Evolutionary conservation across 2,329 filamentous ascomycete genomes (phyloP), one percentile per base, ranked within the genome.

Genomic region (Fusarium succisae): DNA sequence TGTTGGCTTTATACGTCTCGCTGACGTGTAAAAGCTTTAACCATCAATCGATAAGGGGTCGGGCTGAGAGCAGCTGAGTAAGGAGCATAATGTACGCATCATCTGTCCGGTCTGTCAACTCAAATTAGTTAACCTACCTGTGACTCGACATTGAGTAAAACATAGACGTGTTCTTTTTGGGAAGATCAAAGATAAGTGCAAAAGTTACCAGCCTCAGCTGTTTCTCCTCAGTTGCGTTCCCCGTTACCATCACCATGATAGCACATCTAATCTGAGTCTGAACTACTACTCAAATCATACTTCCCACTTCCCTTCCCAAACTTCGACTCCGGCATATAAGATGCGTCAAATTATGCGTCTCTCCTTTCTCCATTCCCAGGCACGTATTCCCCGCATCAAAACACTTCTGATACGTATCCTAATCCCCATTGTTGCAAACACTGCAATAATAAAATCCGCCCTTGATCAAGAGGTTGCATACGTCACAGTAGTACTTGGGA

Each of bases 391-490:
- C 70, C 6, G 64, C 57, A 6, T 76, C 64, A 14, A 76, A 26
- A 2, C 73, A 76, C 28, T 30, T 60, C 56, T 69, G 59, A 1
- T 62, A 76, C 1, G 64, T 65, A 45, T 69, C 73, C 69, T 66
- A 75, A 35, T 76, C 70, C 0, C 63, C 63, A 28, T 63, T 44
- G 1, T 69, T 47, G 26, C 73, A 76, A 9, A 44, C 35, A 12
- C 18, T n/a, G 4, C 70, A 75, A 14, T 66, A 65, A 11, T 75
- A 76, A 8, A 75, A 75, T 17, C 63, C 60, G 0, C 63, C 73
- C 15, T 45, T 41, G 44, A 73, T 73, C 26, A 53, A 38, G 3
- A 72, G 39, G 0, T 70, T 63, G 24, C 72, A 75, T 6, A 56
- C 30, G 9, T 75, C 53, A 17, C 66, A 76, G 10, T 41, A 58